Percentiles rank a stretch among this genome's conserved stretches.
phyloP scores from a whole-genome alignment of 2,329 filamentous ascomycete species.

The Fusarium pininemorale region DNA sequence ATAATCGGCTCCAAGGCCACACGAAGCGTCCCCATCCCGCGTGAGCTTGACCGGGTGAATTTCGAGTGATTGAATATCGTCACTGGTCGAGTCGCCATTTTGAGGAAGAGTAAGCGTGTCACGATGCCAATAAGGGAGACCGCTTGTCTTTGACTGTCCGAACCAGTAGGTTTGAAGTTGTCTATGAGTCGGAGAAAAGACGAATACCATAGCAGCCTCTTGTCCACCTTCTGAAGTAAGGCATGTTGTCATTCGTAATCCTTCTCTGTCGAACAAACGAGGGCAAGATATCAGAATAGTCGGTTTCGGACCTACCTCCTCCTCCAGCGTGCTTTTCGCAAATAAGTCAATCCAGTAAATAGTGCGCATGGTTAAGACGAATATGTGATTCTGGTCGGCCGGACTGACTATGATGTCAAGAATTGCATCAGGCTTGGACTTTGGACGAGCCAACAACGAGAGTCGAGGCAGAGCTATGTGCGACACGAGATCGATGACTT shows the following conservation, averaged over 20 bases:
- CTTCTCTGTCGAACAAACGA: conserved; percentile 41
- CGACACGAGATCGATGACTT: conserved; percentile 50
- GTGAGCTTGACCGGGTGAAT: conserved; percentile 43
- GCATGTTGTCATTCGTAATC: conserved; percentile 45
- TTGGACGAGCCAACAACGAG: conserved; percentile 39
- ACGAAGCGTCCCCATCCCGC: background rate
- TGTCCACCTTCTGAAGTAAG: conserved; percentile 33
- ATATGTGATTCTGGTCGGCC: conserved; percentile 57
- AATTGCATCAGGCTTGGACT: conserved; percentile 53
- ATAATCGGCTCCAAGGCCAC: conserved; percentile 45
- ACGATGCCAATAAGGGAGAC: conserved; percentile 51
- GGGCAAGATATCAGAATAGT: conserved; percentile 43
- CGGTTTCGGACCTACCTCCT: conserved; percentile 21
- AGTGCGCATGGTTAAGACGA: conserved; percentile 65
- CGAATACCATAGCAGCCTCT: conserved; percentile 45
- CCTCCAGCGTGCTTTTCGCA: conserved; percentile 13
- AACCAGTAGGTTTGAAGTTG: conserved; percentile 52
- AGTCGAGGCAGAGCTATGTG: conserved; percentile 42
- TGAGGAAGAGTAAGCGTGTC: conserved; percentile 45
- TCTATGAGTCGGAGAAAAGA: conserved; percentile 45
- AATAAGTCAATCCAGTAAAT: conserved; percentile 60
- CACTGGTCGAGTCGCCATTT: background rate
- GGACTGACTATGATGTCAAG: conserved; percentile 64
- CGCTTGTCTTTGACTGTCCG: conserved; percentile 26
- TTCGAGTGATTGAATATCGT: conserved; percentile 40